Evolutionary conservation across 2,329 filamentous ascomycete genomes (phyloP), one percentile per base, ranked within the genome.

Genomic region (Fusarium tuaranense): DNA sequence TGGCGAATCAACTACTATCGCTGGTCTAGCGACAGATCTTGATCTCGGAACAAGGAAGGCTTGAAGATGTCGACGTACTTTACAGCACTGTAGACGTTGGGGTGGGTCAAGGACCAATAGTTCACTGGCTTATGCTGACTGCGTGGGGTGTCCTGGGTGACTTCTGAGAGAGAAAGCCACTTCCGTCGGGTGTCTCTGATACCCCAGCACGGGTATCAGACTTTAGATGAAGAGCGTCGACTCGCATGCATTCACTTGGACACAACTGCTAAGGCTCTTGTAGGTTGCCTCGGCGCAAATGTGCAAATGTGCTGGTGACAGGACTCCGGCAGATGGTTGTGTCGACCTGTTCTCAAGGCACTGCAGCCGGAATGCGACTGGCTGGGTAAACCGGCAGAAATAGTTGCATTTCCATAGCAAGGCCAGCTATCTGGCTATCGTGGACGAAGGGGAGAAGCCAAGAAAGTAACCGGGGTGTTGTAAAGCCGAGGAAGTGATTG

Each of bases 221-320:
- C 14, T 30, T 44, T 25, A 16, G 38, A 55, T 30, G n/a, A 30
- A 48, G 39, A 20, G 41, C 53, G 34, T 39, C 27, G 25, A 12
- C 13, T 38, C 59, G n/a, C 41, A 46, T 51, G n/a, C 41, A 41
- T 51, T 25, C 25, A 16, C 41, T n/a, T n/a, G 39, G 39, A 60
- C 41, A 41, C 63, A 51, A 30, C 63, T 68, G 32, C 75, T 74
- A 77, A 48, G 53, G 59, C 66, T 66, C 36, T 65, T 68, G 30
- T 34, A 68, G 72, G 14, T 76, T 76, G 72, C 74, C 74, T 71
- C 74, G 74, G 72, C 70, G 69, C 25, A 51, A 20, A 58, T 12
- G 30, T 53, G 34, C 46, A 60, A 14, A 63, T 25, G 16, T 39
- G n/a, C 41, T 36, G 18, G 34, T 32, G 44, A 60, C 68, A 58